These are phyloP conservation scores for Scenedesmus sp. DNA, from an alignment of 163 green algal genomes.

Conservation along the genomic window DNA sequence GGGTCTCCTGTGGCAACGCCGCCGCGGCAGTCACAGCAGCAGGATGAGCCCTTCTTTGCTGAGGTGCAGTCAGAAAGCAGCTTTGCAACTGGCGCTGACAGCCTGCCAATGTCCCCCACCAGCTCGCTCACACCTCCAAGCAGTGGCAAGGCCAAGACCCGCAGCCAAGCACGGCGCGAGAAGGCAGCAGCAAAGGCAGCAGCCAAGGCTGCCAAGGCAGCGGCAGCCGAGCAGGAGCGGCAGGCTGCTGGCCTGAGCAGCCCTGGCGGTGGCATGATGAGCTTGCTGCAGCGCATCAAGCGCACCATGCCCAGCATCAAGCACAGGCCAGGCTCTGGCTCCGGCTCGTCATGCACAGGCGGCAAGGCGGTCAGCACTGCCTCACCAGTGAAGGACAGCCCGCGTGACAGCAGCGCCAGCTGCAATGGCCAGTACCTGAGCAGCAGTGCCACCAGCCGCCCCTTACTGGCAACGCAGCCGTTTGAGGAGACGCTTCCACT, in stretches of 20 bases:
- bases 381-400: slow-evolving; percentile 5
- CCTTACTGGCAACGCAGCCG: background rate
- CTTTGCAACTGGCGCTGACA: background rate
- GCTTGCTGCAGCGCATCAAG: slow-evolving; percentile 43
- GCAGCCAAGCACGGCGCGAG: background rate
- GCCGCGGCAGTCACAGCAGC: background rate
- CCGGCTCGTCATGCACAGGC: background rate
- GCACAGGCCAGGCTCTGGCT: background rate
- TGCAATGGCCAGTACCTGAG: background rate
- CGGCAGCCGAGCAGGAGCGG: slow-evolving; percentile 21
- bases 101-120: background rate
- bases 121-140: background rate
- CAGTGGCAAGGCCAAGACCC: slow-evolving; percentile 25
- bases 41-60: background rate
- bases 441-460: background rate
- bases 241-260: background rate
- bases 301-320: slow-evolving; percentile 31
- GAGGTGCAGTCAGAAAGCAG: background rate
- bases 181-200: slow-evolving; percentile 40
- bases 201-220: background rate
- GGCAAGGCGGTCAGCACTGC: slow-evolving; percentile 4
- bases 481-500: background rate
- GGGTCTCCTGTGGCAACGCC: background rate
- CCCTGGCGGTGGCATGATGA: slow-evolving; percentile 22
- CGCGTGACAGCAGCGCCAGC: background rate